A percentile compares a stretch with the other conserved stretches of the same genome.
Evolutionary conservation across 768 basidiomycete species (phyloP).

Genomic region (Multifurca ochricompacta): DNA sequence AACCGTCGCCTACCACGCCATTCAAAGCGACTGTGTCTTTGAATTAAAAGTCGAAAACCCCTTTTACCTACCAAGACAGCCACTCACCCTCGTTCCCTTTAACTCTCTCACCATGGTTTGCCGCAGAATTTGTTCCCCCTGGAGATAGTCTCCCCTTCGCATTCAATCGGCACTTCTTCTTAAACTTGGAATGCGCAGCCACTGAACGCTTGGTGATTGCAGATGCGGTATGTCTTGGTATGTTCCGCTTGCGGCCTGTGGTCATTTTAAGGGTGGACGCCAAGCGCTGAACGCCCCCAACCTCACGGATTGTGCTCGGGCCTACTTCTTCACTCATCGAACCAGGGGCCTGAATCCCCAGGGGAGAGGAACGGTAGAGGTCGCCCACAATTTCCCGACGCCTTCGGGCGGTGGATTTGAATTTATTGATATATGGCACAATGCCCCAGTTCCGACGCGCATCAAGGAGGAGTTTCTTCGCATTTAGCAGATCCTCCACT

Average conservation of each 20-base stretch:
- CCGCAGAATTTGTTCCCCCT: neutral
- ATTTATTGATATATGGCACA: neutral
- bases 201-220: neutral
- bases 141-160: neutral
- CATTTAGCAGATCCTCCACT: neutral
- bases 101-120: neutral
- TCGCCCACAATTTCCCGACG: neutral
- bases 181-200: neutral
- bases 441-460: conserved; percentile 15
- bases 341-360: neutral
- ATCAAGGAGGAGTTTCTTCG: neutral
- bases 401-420: too few species aligned
- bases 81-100: neutral
- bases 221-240: neutral
- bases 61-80: neutral
- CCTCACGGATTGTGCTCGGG: neutral
- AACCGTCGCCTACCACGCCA: neutral
- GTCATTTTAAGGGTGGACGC: neutral
- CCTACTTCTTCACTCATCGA: neutral
- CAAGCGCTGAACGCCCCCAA: neutral
- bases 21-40: neutral
- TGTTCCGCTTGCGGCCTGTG: neutral
- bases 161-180: neutral
- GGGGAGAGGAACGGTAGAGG: neutral
- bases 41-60: neutral